These are phyloP conservation scores for Gossypium arboreum DNA, from an alignment of 345 rosid genomes.

Conservation along the genomic window DNA sequence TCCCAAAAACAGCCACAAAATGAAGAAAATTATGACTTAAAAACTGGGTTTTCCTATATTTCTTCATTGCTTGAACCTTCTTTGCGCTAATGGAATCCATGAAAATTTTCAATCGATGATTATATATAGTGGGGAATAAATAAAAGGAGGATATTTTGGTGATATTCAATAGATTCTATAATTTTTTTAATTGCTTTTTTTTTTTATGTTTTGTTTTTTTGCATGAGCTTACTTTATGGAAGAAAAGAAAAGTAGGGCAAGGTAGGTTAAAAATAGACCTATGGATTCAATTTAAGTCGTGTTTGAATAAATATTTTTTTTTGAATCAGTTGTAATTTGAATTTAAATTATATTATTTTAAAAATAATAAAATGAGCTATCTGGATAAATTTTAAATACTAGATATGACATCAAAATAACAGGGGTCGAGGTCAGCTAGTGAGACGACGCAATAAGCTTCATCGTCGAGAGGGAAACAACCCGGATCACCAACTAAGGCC, in stretches of 20 bases:
- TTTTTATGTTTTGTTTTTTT: not conserved
- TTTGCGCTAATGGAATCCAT: constrained; percentile 8
- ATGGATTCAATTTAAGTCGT: no score
- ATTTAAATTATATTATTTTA: no score
- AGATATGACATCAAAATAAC: no score
- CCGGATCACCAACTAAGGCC: no score
- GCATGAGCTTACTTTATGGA: constrained; percentile 13
- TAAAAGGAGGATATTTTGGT: constrained; percentile 10
- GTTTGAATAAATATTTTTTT: no score
- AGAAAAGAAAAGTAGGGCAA: constrained; percentile 19
- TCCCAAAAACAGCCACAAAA: constrained; percentile 9
- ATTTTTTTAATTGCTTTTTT: not conserved
- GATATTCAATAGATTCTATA: not conserved
- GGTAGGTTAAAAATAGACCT: constrained; percentile 11
- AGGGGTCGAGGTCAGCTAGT: no score
- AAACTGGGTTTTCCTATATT: constrained; percentile 19
- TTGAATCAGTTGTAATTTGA: no score
- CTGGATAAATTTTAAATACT: no score
- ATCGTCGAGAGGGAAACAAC: no score
- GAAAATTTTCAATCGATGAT: not conserved
- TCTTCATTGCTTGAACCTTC: constrained; percentile 26
- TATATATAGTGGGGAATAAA: constrained; percentile 11
- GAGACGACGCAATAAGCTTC: no score
- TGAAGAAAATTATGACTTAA: constrained; percentile 17
- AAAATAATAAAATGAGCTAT: no score